phyloP scores from a whole-genome alignment of 1,139 yeast genomes.

The Yamadazyma buinensis region DNA sequence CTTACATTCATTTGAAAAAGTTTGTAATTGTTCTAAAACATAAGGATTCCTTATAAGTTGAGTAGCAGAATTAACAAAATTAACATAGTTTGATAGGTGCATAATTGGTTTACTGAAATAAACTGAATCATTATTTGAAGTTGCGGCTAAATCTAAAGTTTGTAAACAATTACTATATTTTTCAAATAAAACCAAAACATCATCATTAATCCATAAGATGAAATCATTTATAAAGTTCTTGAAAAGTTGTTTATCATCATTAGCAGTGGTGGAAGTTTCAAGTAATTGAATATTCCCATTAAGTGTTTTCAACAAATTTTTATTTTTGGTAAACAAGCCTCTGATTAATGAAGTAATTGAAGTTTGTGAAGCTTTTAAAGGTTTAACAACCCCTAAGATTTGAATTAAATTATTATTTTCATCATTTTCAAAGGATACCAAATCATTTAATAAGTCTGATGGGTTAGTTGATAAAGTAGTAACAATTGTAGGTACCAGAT shows the following conservation, averaged over 20 bases:
- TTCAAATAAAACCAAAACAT: constrained; percentile 28
- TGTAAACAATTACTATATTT: constrained; percentile 22
- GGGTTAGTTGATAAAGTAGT: constrained; percentile 7
- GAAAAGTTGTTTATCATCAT: constrained; percentile 24
- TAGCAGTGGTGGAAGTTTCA: constrained; percentile 12
- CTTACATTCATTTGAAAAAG: constrained; percentile 16
- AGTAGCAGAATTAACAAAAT: constrained; percentile 24
- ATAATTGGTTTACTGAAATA: constrained; percentile 29
- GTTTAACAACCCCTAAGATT: constrained; percentile 33
- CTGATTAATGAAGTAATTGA: constrained; percentile 33
- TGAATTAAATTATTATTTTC: constrained; percentile 33
- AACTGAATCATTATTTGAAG: constrained; percentile 13
- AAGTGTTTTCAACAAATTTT: constrained; percentile 25
- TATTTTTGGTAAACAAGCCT: constrained; percentile 41
- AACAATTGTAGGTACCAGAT: constrained; percentile 1
- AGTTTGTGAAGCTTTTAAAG: constrained; percentile 24
- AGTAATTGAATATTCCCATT: constrained; percentile 16
- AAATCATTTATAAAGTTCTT: constrained; percentile 39
- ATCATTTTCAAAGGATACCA: constrained; percentile 20
- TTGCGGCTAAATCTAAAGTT: constrained; percentile 14
- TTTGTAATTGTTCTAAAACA: constrained; percentile 29
- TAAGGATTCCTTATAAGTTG: constrained; percentile 37
- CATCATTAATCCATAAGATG: constrained; percentile 37
- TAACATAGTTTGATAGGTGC: constrained; percentile 29
- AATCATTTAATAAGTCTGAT: constrained; percentile 8